These are phyloP conservation scores for Neonectria faginata DNA, from an alignment of 2,329 filamentous ascomycete genomes.

Conservation along the genomic window DNA sequence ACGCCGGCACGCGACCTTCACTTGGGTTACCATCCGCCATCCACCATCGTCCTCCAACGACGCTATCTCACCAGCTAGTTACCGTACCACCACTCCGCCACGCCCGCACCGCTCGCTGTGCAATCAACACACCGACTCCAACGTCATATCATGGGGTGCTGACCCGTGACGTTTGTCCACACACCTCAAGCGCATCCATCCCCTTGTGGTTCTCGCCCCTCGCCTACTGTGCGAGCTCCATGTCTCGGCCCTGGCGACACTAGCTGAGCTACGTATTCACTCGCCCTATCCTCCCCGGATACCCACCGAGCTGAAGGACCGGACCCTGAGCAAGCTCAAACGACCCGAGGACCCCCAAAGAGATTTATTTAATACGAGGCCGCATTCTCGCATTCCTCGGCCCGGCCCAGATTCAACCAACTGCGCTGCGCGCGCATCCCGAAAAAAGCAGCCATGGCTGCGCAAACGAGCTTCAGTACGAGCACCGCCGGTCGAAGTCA, in stretches of 20 bases:
- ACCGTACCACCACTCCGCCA: constrained; percentile 35
- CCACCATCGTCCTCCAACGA: constrained; percentile 31
- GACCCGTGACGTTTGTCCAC: constrained; percentile 41
- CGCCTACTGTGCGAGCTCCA: constrained; percentile 18
- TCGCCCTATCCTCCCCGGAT: constrained; percentile 12
- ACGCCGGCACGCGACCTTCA: constrained; percentile 33
- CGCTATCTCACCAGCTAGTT: constrained; percentile 42
- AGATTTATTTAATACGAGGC: constrained; percentile 35
- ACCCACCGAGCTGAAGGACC: constrained; percentile 29
- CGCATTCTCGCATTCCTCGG: constrained; percentile 30
- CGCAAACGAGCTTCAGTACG: constrained; percentile 16
- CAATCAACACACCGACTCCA: constrained; percentile 42
- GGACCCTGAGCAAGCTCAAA: constrained; percentile 29
- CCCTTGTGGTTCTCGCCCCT: constrained; percentile 16
- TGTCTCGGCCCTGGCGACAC: constrained; percentile 38
- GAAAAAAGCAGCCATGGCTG: constrained; percentile 22
- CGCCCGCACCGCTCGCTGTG: constrained; percentile 32
- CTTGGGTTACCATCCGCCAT: constrained; percentile 6
- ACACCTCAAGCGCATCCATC: constrained; percentile 20
- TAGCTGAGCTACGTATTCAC: constrained; percentile 29
- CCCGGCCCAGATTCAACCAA: constrained; percentile 15
- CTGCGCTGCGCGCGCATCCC: constrained; percentile 19
- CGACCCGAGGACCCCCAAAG: constrained; percentile 24
- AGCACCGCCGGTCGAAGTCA: constrained; percentile 20
- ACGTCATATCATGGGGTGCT: constrained; percentile 42